A percentile compares a stretch with the other conserved stretches of the same genome.
These are phyloP conservation scores for Tetrapisispora phaffii DNA, from an alignment of 805 yeast genomes.

Conservation along the genomic window DNA sequence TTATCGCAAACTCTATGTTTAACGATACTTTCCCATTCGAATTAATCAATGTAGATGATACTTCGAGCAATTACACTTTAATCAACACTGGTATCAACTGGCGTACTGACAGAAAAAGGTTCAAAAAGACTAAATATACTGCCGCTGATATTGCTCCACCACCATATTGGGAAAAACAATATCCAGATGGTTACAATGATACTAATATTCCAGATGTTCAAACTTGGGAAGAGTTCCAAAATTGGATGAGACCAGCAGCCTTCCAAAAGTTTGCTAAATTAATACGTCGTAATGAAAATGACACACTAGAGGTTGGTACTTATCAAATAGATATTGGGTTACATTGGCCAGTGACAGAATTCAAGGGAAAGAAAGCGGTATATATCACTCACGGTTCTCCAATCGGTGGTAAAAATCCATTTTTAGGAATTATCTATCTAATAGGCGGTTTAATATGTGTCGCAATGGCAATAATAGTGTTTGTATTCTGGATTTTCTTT, in stretches of 20 bases:
- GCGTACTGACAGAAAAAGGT: slow-evolving; percentile 65
- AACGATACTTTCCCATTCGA: slow-evolving; percentile 66
- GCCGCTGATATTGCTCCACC: slow-evolving; percentile 79
- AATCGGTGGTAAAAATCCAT: slow-evolving; percentile 67
- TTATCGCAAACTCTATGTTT: slow-evolving; percentile 85
- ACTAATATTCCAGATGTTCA: slow-evolving; percentile 70
- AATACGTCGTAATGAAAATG: slow-evolving; percentile 52
- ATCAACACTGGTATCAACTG: slow-evolving; percentile 66
- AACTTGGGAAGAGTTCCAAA: slow-evolving; percentile 75
- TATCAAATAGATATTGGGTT: slow-evolving; percentile 60
- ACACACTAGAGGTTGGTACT: slow-evolving; percentile 43
- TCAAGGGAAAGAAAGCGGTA: slow-evolving; percentile 56
- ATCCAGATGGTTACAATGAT: slow-evolving; percentile 82
- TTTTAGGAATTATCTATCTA: slow-evolving; percentile 65
- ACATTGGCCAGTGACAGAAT: slow-evolving; percentile 70
- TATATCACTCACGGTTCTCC: slow-evolving; percentile 62
- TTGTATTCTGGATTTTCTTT: slow-evolving; percentile 45
- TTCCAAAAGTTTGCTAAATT: slow-evolving; percentile 58
- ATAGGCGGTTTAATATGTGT: slow-evolving; percentile 66
- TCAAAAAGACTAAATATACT: slow-evolving; percentile 60
- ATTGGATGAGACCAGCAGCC: slow-evolving; percentile 93
- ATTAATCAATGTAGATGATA: slow-evolving; percentile 26
- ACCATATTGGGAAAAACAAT: slow-evolving; percentile 74
- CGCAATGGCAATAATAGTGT: slow-evolving; percentile 42
- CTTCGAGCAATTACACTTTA: slow-evolving; percentile 30